Evolutionary conservation across 257 asterid species (phyloP).

Genomic region (Orobanche coerulescens): DNA sequence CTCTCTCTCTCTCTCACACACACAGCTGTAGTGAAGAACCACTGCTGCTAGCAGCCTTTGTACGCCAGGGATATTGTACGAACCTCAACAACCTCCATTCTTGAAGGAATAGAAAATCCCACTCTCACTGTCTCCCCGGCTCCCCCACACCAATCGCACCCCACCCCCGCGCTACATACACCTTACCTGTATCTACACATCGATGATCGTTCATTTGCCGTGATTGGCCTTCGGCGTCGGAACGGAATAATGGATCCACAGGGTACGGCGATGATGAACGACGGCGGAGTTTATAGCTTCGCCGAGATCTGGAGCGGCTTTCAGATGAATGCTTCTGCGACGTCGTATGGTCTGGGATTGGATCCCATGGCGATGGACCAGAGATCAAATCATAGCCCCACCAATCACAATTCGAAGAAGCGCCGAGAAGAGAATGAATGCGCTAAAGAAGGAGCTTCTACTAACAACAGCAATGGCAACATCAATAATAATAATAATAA

Average conservation of each 20-base stretch:
- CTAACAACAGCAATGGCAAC: slow-evolving; percentile 34
- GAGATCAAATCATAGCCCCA: slow-evolving; percentile 32
- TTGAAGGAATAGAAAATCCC: slow-evolving; percentile 23
- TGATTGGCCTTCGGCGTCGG: slow-evolving; percentile 19
- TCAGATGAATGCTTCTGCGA: slow-evolving; percentile 35
- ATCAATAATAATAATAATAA: slow-evolving; percentile 21
- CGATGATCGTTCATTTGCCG: slow-evolving; percentile 19
- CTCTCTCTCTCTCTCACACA: slow-evolving; percentile 23
- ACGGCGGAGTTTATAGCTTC: slow-evolving; percentile 35
- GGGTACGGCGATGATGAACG: slow-evolving; percentile 38
- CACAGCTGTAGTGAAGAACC: slow-evolving; percentile 9
- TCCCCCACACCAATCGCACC: no score
- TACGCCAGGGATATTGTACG: slow-evolving; percentile 40
- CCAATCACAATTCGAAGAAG: slow-evolving; percentile 38
- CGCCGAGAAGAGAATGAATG: slow-evolving; percentile 38
- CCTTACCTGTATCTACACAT: slow-evolving; percentile 16
- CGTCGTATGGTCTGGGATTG: slow-evolving; percentile 34
- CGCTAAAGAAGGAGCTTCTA: slow-evolving; percentile 39
- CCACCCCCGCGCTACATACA: slow-evolving; percentile 15
- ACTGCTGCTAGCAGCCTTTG: slow-evolving; percentile 28
- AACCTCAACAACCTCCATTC: slow-evolving; percentile 40
- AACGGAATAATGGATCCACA: slow-evolving; percentile 41
- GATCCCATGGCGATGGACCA: slow-evolving; percentile 46
- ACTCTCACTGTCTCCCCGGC: no score
- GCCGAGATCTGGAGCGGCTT: slow-evolving; percentile 64